phyloP scores from a whole-genome alignment of 2,329 filamentous ascomycete species.

The Sporothrix dimorphospora region DNA sequence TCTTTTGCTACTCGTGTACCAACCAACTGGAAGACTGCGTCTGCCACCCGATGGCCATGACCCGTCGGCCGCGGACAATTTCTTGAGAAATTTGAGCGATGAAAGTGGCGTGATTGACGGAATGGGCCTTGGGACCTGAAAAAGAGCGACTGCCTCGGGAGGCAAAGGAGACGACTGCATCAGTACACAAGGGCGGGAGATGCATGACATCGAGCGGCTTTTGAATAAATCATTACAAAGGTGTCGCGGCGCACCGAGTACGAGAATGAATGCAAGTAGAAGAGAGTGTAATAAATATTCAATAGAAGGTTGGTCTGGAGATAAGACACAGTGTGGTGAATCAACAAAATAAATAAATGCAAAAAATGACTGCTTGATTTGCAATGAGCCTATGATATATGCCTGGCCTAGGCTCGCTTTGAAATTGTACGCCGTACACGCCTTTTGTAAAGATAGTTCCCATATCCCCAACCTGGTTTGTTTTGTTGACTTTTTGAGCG shows the following conservation, averaged over 20 bases:
- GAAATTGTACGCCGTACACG: background rate
- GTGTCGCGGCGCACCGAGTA: no score
- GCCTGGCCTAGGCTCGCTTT: background rate
- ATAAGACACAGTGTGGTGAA: background rate
- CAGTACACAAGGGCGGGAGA: no score
- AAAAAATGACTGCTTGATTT: background rate
- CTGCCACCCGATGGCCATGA: background rate
- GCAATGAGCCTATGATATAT: background rate
- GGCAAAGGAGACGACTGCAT: no score
- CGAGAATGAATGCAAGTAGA: background rate
- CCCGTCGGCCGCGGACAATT: background rate
- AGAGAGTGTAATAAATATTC: background rate
- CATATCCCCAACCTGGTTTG: background rate
- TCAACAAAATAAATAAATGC: background rate
- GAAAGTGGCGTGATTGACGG: no score
- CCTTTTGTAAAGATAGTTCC: background rate
- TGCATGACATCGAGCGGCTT: no score
- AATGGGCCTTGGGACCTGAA: no score
- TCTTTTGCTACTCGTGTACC: conserved; percentile 9
- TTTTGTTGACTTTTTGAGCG: background rate
- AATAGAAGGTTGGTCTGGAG: background rate
- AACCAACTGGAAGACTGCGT: background rate
- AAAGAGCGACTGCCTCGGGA: no score
- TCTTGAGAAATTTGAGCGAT: background rate
- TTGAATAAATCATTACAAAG: no score